A percentile compares a stretch with the other conserved stretches of the same genome.
phyloP scores from a whole-genome alignment of 2,329 filamentous ascomycete species.

The Berkeleyomyces rouxiae region DNA sequence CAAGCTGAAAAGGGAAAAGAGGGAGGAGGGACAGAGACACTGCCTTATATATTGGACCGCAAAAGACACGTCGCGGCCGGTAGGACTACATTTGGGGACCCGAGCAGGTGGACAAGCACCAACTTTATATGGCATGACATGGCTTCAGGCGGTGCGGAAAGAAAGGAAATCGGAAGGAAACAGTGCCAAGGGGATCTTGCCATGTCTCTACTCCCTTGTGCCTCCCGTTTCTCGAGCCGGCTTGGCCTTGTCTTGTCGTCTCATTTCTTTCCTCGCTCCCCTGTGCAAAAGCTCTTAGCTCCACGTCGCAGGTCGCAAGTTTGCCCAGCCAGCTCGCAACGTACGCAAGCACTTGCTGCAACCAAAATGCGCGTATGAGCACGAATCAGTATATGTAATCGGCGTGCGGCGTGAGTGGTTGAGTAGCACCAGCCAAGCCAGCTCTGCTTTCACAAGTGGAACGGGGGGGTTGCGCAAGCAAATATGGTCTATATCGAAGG shows the following conservation, averaged over 20 bases:
- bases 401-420: too few species aligned
- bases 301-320: not conserved
- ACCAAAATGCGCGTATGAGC: not conserved
- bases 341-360: not conserved
- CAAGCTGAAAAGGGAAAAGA: not conserved
- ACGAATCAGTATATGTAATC: not conserved
- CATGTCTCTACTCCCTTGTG: too few species aligned
- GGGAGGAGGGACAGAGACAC: not conserved
- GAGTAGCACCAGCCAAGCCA: too few species aligned
- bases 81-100: not conserved
- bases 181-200: too few species aligned
- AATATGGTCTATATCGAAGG: not conserved
- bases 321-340: not conserved
- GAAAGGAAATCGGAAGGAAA: too few species aligned
- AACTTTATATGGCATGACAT: not conserved
- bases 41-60: not conserved
- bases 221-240: too few species aligned
- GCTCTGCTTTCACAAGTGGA: too few species aligned
- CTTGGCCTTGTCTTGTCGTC: too few species aligned
- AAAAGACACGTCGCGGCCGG: not conserved
- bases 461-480: not conserved
- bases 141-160: too few species aligned
- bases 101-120: not conserved
- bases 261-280: too few species aligned
- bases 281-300: too few species aligned